Conservation (phyloP, 2,329 filamentous ascomycete genomes). For the Aspergillus uvarum region DNA sequence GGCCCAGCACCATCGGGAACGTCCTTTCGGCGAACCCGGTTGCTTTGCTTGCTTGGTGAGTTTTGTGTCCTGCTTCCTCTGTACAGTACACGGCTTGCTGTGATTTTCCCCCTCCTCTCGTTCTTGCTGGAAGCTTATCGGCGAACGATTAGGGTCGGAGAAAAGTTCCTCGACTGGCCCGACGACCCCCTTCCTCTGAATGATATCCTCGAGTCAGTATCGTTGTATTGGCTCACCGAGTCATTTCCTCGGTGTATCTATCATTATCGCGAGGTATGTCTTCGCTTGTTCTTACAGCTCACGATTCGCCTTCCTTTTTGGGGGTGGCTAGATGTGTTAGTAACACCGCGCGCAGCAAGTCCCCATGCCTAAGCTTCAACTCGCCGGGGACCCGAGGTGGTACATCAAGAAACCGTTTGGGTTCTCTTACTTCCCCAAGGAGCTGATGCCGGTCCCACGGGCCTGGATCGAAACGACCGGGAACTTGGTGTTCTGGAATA, state of each 20-base stretch:
- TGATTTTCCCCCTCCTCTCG: neutral
- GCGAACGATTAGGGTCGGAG: conserved; percentile 36
- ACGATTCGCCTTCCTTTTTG: neutral
- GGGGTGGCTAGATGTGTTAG: too few relatives aligned
- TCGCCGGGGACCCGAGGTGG: conserved; percentile 9
- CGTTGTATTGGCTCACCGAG: conserved; percentile 42
- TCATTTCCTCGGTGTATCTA: conserved; percentile 38
- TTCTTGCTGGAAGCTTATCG: neutral
- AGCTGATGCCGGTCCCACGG: conserved; percentile 44
- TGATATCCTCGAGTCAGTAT: conserved; percentile 36
- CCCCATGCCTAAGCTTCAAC: neutral
- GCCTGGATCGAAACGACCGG: conserved; percentile 38
- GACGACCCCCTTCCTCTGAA: conserved; percentile 31
- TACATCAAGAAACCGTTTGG: conserved; percentile 49
- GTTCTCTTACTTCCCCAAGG: conserved; percentile 48
- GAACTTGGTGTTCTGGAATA: conserved; percentile 40
- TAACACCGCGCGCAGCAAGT: conserved; percentile 4
- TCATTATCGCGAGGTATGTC: conserved; percentile 32
- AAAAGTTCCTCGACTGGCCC: conserved; percentile 42
- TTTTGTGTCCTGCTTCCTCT: neutral
- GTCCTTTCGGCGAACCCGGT: conserved; percentile 34
- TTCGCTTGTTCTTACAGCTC: neutral
- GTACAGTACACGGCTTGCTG: too few relatives aligned
- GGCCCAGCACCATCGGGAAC: conserved; percentile 36
- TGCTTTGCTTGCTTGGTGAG: conserved; percentile 35